phyloP scores from a whole-genome alignment of 331 rosid species.

The Prunus yedoensis region DNA sequence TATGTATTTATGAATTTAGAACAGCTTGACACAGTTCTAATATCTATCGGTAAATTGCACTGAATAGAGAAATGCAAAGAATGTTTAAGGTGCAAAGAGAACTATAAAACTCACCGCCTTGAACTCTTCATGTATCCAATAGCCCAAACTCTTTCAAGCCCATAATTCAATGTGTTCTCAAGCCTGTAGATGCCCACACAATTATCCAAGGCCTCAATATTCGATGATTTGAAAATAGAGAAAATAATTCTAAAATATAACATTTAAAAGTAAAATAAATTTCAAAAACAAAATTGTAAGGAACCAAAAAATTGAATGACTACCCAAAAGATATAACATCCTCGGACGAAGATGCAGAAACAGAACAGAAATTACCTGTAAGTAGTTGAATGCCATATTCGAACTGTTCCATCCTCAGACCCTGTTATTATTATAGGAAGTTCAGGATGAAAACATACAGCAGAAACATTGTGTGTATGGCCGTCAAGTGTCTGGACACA shows the following conservation, averaged over 20 bases:
- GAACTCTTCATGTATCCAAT: slow-evolving; percentile 97
- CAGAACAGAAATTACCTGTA: slow-evolving; percentile 59
- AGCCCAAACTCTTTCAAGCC: slow-evolving; percentile 99
- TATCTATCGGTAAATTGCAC: neutral
- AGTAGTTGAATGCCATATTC: slow-evolving; percentile 99
- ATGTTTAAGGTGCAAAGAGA: slow-evolving; percentile 3
- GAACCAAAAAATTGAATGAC: neutral
- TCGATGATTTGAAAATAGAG: neutral
- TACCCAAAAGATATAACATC: neutral
- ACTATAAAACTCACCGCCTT: slow-evolving; percentile 67
- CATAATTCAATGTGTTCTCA: slow-evolving; percentile 94
- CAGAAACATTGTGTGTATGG: slow-evolving; percentile 98
- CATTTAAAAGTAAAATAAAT: neutral
- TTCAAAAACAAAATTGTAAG: too few species aligned
- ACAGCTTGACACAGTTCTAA: slow-evolving; percentile 14
- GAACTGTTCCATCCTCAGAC: slow-evolving; percentile 99
- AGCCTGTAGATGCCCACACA: slow-evolving; percentile 57
- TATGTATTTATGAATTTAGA: neutral
- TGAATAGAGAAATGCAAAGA: neutral
- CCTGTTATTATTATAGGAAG: slow-evolving; percentile 99
- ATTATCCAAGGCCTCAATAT: neutral
- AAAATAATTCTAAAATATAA: neutral
- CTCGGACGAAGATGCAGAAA: neutral
- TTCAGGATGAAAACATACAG: slow-evolving; percentile 98
- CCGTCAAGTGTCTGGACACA: slow-evolving; percentile 99